Base-by-base conservation (phyloP, 305 asterid genomes). In the Rubia occidens region DNA sequence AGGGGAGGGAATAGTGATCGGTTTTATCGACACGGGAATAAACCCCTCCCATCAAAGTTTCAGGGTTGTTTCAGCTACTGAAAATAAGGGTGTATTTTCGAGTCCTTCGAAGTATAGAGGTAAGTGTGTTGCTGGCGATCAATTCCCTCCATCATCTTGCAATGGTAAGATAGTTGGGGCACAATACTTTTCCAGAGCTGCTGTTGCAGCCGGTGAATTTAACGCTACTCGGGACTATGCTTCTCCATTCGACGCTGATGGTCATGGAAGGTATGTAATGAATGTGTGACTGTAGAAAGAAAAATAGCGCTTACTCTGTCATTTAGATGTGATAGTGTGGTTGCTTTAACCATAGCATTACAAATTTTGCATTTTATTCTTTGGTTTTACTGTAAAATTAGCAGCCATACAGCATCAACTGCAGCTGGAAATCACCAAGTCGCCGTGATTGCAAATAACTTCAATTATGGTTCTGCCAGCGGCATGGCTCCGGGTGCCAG, bases 401-500 rank as follows among this genome's bases (percentile, higher is more conserved):
- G 63, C 83, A 87, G 94, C 79, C 94, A 83, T 71, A 85, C 87
- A 62, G 90, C 94, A 56, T 82, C 94, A 49, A 85, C 80, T 71
- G 94, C 88, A 62, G 94, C 86, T 11, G 94, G 90, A 70, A 85
- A 82, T 75, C 74, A 79, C 76, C 61, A 72, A 13, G 61, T 82
- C 70, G 82, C 82, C 0, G 88, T 83, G 61, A 73, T 78, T 8
- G 79, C 67, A 67, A 79, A 87, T 77, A 69, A 82, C 72, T 85
- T 82, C 78, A 83, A 63, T 67, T 87, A 83, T 56, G 94, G 90
- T 55, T 68, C 71, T 64, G 90, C 87, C 60, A 83, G 88, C 61
- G 90, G 90, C 43, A 87, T 87, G 94, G 94, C 90, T 68, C 94
- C 90, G 9, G 85, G 90, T 59, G 88, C 90, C 47, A 71, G 86